Conservation (phyloP, 106 monocot species). For the Acanthochlamys bracteata region DNA sequence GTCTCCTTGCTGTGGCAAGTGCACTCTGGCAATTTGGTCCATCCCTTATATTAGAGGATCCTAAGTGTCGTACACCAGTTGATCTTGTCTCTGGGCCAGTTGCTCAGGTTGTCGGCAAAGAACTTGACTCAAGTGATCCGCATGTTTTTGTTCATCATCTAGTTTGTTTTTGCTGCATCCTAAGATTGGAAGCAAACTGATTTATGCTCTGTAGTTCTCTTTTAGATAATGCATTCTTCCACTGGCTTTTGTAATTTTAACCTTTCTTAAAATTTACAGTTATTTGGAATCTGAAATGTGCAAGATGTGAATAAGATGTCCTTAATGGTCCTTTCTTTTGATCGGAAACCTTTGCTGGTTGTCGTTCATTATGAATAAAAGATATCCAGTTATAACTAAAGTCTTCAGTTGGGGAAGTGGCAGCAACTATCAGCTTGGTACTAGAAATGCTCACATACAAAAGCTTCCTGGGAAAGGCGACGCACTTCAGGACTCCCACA, state of each 20-base stretch:
- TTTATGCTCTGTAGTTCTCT: too few species aligned
- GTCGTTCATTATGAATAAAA: too few species aligned
- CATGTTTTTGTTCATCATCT: neutral
- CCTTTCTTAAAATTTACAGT: too few species aligned
- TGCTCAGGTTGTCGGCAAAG: conserved; percentile 42
- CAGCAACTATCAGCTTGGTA: conserved; percentile 97
- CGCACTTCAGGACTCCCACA: conserved; percentile 59
- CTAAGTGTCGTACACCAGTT: conserved; percentile 68
- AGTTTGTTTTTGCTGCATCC: neutral
- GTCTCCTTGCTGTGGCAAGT: conserved; percentile 91
- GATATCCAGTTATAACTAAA: conserved; percentile 58
- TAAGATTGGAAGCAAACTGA: neutral
- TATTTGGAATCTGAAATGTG: too few species aligned
- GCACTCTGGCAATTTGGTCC: conserved; percentile 79
- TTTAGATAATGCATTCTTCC: too few species aligned
- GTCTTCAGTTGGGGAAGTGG: conserved; percentile 99
- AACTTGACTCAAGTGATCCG: conserved; percentile 45
- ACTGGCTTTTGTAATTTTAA: too few species aligned
- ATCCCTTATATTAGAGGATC: conserved; percentile 70
- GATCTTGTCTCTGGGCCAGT: conserved; percentile 98
- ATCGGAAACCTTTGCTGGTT: too few species aligned
- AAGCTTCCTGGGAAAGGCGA: conserved; percentile 94
- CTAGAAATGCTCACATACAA: conserved; percentile 95
- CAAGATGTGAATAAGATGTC: too few species aligned
- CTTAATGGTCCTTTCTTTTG: too few species aligned